phyloP scores from a whole-genome alignment of 352 stramenopile genomes.

The Globisporangium nagaii region DNA sequence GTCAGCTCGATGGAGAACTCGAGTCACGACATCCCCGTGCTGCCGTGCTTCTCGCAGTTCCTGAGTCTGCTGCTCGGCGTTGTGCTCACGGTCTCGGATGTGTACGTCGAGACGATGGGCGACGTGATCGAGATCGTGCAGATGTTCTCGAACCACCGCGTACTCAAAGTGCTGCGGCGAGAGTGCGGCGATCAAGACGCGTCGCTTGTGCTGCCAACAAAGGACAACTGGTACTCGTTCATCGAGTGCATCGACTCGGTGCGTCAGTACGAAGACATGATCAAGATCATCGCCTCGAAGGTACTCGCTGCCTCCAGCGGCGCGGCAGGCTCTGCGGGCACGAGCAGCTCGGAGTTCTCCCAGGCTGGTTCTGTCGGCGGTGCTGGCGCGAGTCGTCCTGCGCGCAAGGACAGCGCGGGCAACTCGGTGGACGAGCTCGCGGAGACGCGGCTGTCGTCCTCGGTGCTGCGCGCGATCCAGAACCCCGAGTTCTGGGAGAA shows the following conservation, averaged over 20 bases:
- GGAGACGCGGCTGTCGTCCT: slow-evolving; percentile 29
- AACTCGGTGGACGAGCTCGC: slow-evolving; percentile 40
- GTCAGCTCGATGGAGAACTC: slow-evolving; percentile 29
- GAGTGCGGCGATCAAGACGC: slow-evolving; percentile 66
- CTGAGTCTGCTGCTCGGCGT: slow-evolving; percentile 47
- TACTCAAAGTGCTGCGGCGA: slow-evolving; percentile 51
- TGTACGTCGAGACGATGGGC: slow-evolving; percentile 48
- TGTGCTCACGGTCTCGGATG: slow-evolving; percentile 49
- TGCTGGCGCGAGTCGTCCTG: slow-evolving; percentile 4
- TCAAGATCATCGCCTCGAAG: slow-evolving; percentile 74
- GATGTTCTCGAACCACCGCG: slow-evolving; percentile 49
- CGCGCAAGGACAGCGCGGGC: slow-evolving; percentile 38
- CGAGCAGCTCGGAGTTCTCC: too few relatives aligned
- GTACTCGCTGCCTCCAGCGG: slow-evolving; percentile 23
- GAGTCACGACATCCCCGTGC: slow-evolving; percentile 42
- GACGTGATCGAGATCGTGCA: slow-evolving; percentile 65
- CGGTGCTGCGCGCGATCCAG: slow-evolving; percentile 51
- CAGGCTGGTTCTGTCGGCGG: not conserved
- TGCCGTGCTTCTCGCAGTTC: slow-evolving; percentile 57
- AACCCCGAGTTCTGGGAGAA: slow-evolving; percentile 71
- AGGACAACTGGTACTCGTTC: slow-evolving; percentile 65
- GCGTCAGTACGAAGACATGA: slow-evolving; percentile 78
- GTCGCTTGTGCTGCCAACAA: slow-evolving; percentile 35
- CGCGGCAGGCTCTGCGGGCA: not conserved
- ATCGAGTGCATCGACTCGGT: slow-evolving; percentile 77